A percentile compares a stretch with the other conserved stretches of the same genome.
These are phyloP conservation scores for Globisporangium nunn DNA, from an alignment of 352 stramenopile genomes.

Conservation along the genomic window DNA sequence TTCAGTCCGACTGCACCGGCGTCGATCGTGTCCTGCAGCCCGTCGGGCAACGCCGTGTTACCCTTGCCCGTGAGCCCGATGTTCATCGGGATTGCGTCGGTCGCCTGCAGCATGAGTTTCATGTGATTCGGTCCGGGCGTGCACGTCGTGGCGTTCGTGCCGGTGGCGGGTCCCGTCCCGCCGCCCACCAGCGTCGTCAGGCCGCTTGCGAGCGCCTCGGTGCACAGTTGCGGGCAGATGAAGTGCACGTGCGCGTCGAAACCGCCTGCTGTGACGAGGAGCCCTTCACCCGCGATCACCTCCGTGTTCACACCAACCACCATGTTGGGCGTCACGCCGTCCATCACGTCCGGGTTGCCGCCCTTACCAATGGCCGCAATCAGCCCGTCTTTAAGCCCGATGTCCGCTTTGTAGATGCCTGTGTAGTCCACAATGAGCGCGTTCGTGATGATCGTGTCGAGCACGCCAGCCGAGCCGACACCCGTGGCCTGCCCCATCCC, in stretches of 20 bases:
- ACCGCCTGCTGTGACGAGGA: conserved; percentile 94
- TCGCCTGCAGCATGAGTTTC: conserved; percentile 95
- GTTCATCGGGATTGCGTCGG: conserved; percentile 91
- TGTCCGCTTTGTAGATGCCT: conserved; percentile 94
- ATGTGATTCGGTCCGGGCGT: conserved; percentile 92
- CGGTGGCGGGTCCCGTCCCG: conserved; percentile 88
- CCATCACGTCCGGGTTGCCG: conserved; percentile 96
- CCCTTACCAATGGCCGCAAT: conserved; percentile 96
- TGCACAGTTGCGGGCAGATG: conserved; percentile 93
- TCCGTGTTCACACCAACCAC: conserved; percentile 91
- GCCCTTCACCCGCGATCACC: conserved; percentile 94
- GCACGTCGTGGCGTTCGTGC: conserved; percentile 96
- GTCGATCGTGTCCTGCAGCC: conserved; percentile 88
- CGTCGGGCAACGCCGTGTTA: conserved; percentile 85
- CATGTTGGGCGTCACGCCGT: conserved; percentile 82
- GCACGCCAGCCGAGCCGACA: conserved; percentile 31
- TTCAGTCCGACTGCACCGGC: conserved; percentile 93
- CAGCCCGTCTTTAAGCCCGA: conserved; percentile 91
- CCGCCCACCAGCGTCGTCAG: conserved; percentile 91
- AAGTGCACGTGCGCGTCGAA: conserved; percentile 97
- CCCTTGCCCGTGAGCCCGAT: conserved; percentile 97
- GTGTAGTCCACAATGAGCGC: conserved; percentile 94
- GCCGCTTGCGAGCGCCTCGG: conserved; percentile 90
- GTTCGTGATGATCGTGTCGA: conserved; percentile 97
- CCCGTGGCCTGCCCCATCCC: conserved; percentile 72